These are phyloP conservation scores for Zoysia japonica DNA, from an alignment of 176 grass and related monocot genomes.

Conservation along the genomic window DNA sequence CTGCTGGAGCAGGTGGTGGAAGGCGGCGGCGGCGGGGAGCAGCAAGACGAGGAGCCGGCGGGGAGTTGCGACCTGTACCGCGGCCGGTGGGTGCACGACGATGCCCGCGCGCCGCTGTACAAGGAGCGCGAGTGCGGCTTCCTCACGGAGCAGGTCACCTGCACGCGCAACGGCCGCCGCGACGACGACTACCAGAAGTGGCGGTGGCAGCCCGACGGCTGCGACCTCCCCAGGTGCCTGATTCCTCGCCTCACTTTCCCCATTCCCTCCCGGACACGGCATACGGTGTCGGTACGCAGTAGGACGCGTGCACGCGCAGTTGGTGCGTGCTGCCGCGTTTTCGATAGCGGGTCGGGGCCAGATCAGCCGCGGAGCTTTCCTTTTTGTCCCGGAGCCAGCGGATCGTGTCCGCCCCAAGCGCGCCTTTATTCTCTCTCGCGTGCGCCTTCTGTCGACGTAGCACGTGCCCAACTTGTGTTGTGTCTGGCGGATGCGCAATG, in stretches of 20 bases:
- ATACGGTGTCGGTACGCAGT: neutral
- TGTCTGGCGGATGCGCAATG: constrained; percentile 10
- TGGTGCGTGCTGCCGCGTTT: constrained; percentile 6
- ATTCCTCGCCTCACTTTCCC: too few species aligned
- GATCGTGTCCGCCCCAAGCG: constrained; percentile 2
- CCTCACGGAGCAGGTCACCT: constrained; percentile 93
- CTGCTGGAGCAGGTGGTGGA: constrained; percentile 13
- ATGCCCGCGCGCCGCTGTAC: constrained; percentile 60
- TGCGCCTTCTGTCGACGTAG: neutral
- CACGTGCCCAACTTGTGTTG: neutral
- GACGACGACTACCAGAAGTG: constrained; percentile 90
- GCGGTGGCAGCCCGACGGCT: constrained; percentile 83
- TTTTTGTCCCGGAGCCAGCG: neutral
- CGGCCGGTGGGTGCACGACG: constrained; percentile 74
- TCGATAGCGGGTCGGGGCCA: neutral
- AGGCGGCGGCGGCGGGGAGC: neutral
- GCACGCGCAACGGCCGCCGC: constrained; percentile 86
- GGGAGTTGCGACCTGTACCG: constrained; percentile 58
- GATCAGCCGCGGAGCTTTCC: constrained; percentile 7
- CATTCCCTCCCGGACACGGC: neutral
- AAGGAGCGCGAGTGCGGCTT: constrained; percentile 67
- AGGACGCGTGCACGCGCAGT: neutral
- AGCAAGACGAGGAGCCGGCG: neutral
- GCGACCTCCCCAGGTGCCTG: constrained; percentile 69
- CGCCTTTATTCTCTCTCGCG: neutral